Evolutionary conservation across 2,329 filamentous ascomycete genomes (phyloP).

Genomic region (Dactylellina cionopaga): DNA sequence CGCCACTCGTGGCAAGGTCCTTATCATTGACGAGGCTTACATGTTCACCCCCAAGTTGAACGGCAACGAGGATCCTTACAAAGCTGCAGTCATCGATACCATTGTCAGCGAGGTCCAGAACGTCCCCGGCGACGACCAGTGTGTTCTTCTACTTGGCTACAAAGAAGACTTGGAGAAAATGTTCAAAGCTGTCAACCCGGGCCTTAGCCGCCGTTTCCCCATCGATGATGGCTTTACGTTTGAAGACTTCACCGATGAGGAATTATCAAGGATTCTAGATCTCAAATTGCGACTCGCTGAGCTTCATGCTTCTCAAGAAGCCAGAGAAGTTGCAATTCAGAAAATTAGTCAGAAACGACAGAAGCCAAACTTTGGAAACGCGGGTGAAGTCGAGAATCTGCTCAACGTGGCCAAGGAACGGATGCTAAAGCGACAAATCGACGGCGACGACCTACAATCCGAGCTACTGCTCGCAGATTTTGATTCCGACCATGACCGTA

Average conservation of each 20-base stretch:
- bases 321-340: slow-evolving; percentile 68
- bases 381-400: slow-evolving; percentile 77
- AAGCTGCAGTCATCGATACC: slow-evolving; percentile 75
- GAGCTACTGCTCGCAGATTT: slow-evolving; percentile 65
- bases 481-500: slow-evolving; percentile 70
- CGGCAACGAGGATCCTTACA: slow-evolving; percentile 65
- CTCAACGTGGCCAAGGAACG: slow-evolving; percentile 68
- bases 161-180: slow-evolving; percentile 75
- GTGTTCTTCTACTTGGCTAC: slow-evolving; percentile 77
- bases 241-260: slow-evolving; percentile 71
- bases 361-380: slow-evolving; percentile 76
- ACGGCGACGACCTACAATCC: slow-evolving; percentile 56
- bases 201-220: slow-evolving; percentile 73
- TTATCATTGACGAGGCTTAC: slow-evolving; percentile 84
- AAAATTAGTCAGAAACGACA: slow-evolving; percentile 72
- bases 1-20: slow-evolving; percentile 74
- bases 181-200: slow-evolving; percentile 79
- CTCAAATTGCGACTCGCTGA: slow-evolving; percentile 70
- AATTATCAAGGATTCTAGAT: slow-evolving; percentile 70
- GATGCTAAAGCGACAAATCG: slow-evolving; percentile 63
- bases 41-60: slow-evolving; percentile 63
- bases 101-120: slow-evolving; percentile 79
- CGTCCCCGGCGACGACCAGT: slow-evolving; percentile 75
- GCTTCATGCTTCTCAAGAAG: slow-evolving; percentile 66
- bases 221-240: slow-evolving; percentile 73